Conservation (phyloP, 371 early-diverging fungal genomes). For the Sporodiniella umbellata region DNA sequence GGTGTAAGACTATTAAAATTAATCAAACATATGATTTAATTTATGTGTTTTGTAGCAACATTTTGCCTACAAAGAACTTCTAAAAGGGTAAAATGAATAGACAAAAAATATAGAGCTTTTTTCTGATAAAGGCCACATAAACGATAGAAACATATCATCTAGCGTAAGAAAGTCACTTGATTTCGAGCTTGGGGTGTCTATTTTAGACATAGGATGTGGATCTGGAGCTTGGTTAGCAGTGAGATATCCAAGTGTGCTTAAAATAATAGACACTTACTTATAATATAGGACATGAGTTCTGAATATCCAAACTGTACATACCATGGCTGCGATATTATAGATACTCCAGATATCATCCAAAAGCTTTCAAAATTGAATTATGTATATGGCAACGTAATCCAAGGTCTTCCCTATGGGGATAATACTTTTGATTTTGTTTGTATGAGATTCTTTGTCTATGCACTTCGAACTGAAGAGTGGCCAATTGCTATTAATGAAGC, state of each 20-base stretch:
- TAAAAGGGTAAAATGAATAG: slow-evolving; percentile 27
- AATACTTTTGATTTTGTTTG: slow-evolving; percentile 31
- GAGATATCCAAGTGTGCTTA: slow-evolving; percentile 1
- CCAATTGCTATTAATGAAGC: slow-evolving; percentile 30
- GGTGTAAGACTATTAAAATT: slow-evolving; percentile 5
- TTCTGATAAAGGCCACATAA: not conserved
- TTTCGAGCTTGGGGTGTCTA: slow-evolving; percentile 6
- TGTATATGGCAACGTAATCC: slow-evolving; percentile 32
- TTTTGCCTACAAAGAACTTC: slow-evolving; percentile 30
- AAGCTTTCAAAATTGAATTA: no score
- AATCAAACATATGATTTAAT: not conserved
- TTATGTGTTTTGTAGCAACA: slow-evolving; percentile 14
- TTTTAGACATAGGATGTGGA: slow-evolving; percentile 41
- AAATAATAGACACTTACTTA: no score
- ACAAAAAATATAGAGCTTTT: not conserved
- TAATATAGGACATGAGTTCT: slow-evolving; percentile 26
- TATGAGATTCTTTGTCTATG: slow-evolving; percentile 43
- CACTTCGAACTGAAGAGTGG: slow-evolving; percentile 36
- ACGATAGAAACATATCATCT: not conserved
- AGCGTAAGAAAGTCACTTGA: slow-evolving; percentile 1
- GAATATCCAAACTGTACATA: slow-evolving; percentile 33
- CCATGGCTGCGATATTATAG: slow-evolving; percentile 24
- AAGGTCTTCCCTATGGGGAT: slow-evolving; percentile 10
- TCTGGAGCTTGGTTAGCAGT: slow-evolving; percentile 34
- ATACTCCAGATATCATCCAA: slow-evolving; percentile 7